phyloP scores from a whole-genome alignment of 768 basidiomycete species.

The Cystobasidium ongulense region DNA sequence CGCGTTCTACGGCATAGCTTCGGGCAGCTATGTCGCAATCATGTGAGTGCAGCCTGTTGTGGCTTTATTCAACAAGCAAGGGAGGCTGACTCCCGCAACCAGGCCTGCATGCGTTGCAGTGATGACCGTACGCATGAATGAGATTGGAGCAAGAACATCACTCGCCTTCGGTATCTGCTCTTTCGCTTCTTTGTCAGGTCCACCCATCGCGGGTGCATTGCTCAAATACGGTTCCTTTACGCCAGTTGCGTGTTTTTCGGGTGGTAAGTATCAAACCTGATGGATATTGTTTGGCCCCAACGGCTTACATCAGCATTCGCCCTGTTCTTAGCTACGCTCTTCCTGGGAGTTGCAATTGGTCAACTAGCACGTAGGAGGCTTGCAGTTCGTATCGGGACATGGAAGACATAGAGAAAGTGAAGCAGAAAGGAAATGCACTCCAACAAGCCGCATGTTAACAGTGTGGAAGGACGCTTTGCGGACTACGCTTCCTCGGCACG shows the following conservation, averaged over 20 bases:
- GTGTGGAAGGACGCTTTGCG: too few species aligned
- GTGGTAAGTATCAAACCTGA: not conserved
- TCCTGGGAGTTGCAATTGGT: conserved; percentile 8
- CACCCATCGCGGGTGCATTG: conserved; percentile 44
- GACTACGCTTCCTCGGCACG: too few species aligned
- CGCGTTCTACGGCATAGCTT: conserved; percentile 42
- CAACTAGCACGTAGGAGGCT: not conserved
- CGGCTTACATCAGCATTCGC: not conserved
- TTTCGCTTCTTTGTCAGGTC: conserved; percentile 40
- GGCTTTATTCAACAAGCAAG: not conserved
- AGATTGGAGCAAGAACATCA: conserved; percentile 42
- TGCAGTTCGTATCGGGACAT: conserved; percentile 28
- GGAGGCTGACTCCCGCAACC: not conserved
- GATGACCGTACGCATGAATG: conserved; percentile 38
- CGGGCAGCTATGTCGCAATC: conserved; percentile 40
- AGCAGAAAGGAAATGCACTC: too few species aligned
- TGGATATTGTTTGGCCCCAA: not conserved
- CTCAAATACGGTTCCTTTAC: conserved; percentile 40
- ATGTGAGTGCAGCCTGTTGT: conserved; percentile 30
- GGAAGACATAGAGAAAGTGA: conserved; percentile 24
- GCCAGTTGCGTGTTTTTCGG: conserved; percentile 27
- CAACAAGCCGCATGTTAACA: too few species aligned
- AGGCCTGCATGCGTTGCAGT: conserved; percentile 36
- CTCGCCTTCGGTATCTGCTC: conserved; percentile 41
- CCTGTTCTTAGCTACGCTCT: not conserved